Base-by-base conservation (phyloP, 1,284 basidiomycete genomes). In the Fomes fomentarius region DNA sequence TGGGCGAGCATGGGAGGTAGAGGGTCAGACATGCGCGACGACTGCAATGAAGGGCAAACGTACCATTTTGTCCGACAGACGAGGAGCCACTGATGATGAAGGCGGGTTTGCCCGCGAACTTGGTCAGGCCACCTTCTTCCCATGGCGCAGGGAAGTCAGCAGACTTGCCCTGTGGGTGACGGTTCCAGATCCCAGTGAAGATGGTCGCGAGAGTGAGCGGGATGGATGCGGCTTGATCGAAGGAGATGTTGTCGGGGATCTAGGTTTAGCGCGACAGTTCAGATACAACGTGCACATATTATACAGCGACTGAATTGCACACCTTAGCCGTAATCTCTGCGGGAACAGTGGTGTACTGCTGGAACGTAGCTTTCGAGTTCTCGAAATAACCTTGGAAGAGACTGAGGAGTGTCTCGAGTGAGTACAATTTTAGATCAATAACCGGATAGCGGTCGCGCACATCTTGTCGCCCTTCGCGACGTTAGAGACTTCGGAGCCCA, bases 401-500 rank as follows among this genome's bases (percentile, higher is more conserved):
- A 37, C 65, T 74, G 52, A 8, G 8, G 15, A 15, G 9, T 17
- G 8, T 3, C 10, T 3, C 22, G 33, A 14, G 22, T 24, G n/a
- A 22, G 38, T 11, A 11, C 21, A 24, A 12, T 40, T 66, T 74
- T 52, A 83, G n/a, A n/a, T n/a, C n/a, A n/a, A 17, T 24, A 5
- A 10, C 21, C 14, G 38, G 5, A 24, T 24, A 6, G 19, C 19
- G 5, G 6, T 24, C 2, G 11, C 21, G 17, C 38, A 22, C 4
- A 12, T 4, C 15, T 14, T 8, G 34, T 37, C 79, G 3, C 83
- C 82, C 10, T 75, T 72, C 10, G 69, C 63, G 58, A 82, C 71
- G 34, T 65, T 58, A 0, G 66, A 62, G 1, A 81, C 78, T 1
- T 72, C 74, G 15, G 71, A 61, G 4, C 80, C 82, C 10, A 82